These are phyloP conservation scores for Eucalyptus dawsonii DNA, from an alignment of 345 rosid genomes.

Conservation along the genomic window DNA sequence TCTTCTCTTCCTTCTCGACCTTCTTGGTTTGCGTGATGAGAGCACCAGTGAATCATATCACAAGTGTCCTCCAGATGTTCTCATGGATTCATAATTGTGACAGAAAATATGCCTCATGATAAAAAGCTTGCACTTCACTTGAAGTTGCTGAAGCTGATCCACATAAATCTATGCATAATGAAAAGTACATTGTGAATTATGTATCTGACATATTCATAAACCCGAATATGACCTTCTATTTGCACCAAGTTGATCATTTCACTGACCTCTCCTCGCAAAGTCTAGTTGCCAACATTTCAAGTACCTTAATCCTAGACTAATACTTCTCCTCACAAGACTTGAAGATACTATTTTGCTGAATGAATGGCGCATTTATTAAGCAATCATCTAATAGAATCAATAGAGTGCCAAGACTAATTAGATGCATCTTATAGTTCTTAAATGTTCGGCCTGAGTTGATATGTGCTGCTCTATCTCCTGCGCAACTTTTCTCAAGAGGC, in stretches of 20 bases:
- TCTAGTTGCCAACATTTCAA: constrained; percentile 79
- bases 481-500: constrained; percentile 70
- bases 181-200: background rate
- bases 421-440: constrained; percentile 52
- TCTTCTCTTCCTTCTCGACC: constrained; percentile 27
- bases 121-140: constrained; percentile 7
- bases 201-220: background rate
- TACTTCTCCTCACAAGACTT: constrained; percentile 85
- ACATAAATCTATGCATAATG: constrained; percentile 21
- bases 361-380: background rate
- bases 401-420: background rate
- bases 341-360: constrained; percentile 80
- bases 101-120: background rate
- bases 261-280: constrained; percentile 55
- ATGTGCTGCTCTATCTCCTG: constrained; percentile 90
- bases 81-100: background rate
- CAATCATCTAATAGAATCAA: background rate
- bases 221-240: background rate
- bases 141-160: constrained; percentile 37
- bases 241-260: background rate
- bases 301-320: constrained; percentile 67
- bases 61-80: background rate
- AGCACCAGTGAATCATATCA: background rate
- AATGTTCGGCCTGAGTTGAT: constrained; percentile 89
- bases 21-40: constrained; percentile 21